These are phyloP conservation scores for Gossypium aridum DNA, from an alignment of 441 rosid species.

Conservation along the genomic window DNA sequence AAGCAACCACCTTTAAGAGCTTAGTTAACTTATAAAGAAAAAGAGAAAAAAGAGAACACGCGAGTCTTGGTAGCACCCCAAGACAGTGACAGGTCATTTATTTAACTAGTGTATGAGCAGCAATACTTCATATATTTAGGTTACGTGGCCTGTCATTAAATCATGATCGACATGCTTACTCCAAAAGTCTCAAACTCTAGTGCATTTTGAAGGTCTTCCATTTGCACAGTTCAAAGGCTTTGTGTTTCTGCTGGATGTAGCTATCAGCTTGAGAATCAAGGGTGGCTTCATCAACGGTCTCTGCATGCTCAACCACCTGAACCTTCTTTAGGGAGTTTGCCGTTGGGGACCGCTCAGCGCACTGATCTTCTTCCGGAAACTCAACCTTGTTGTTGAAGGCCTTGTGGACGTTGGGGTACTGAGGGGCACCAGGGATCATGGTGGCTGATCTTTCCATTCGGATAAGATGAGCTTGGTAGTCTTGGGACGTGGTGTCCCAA, in stretches of 20 bases:
- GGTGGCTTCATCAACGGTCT: constrained; percentile 6
- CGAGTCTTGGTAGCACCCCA: not conserved
- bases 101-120: constrained; percentile 13
- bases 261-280: constrained; percentile 25
- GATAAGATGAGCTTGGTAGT: constrained; percentile 31
- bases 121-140: not conserved
- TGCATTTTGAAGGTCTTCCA: constrained; percentile 43
- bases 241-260: constrained; percentile 33
- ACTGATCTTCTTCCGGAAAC: not conserved
- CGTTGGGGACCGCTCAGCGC: not conserved
- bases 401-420: constrained; percentile 31
- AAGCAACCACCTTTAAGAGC: not conserved
- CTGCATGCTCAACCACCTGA: constrained; percentile 21
- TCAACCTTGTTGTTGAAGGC: constrained; percentile 23
- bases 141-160: constrained; percentile 7
- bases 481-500: constrained; percentile 26
- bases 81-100: constrained; percentile 22
- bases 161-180: not conserved
- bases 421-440: constrained; percentile 22
- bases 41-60: not conserved
- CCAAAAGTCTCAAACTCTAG: not conserved
- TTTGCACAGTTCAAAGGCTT: constrained; percentile 36
- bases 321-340: constrained; percentile 32
- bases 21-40: not conserved
- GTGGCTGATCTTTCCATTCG: constrained; percentile 23